These are phyloP conservation scores for Alternaria sp. DNA, from an alignment of 2,329 filamentous ascomycete species.

Conservation along the genomic window DNA sequence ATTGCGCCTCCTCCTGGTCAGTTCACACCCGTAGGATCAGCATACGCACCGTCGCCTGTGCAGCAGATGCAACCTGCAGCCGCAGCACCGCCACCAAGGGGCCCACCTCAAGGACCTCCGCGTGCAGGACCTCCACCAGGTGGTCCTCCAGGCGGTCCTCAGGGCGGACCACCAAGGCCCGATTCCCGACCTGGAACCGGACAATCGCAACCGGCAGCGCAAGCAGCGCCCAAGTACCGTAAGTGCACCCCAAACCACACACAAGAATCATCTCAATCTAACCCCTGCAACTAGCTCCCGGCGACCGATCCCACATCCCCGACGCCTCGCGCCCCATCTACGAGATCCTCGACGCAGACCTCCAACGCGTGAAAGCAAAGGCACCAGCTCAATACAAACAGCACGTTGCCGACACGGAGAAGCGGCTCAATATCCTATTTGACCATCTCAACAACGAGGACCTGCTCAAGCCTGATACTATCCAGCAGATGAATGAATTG, in stretches of 20 bases:
- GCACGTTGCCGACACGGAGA: conserved; percentile 93
- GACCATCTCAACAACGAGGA: conserved; percentile 98
- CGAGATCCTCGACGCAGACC: conserved; percentile 80
- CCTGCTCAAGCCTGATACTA: conserved; percentile 79
- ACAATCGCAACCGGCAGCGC: conserved; percentile 56
- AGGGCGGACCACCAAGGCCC: conserved; percentile 48
- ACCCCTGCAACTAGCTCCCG: conserved; percentile 57
- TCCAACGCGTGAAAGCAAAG: conserved; percentile 84
- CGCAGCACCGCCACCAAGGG: conserved; percentile 52
- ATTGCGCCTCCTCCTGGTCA: conserved; percentile 53
- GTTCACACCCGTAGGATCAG: conserved; percentile 32
- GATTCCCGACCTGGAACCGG: conserved; percentile 55
- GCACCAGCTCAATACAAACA: conserved; percentile 85
- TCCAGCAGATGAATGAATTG: conserved; percentile 69
- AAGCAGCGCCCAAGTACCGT: conserved; percentile 72
- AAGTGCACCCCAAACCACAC: conserved; percentile 46
- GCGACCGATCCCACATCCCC: conserved; percentile 90
- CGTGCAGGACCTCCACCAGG: conserved; percentile 51
- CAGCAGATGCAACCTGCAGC: conserved; percentile 48
- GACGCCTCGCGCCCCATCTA: conserved; percentile 76
- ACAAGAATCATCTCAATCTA: conserved; percentile 22
- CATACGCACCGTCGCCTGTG: conserved; percentile 31
- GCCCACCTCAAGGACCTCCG: conserved; percentile 49
- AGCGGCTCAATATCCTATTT: conserved; percentile 90
- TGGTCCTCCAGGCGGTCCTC: conserved; percentile 30